Evolutionary conservation across 805 yeast genomes (phyloP).

Genomic region (Wickerhamomyces bovis): DNA sequence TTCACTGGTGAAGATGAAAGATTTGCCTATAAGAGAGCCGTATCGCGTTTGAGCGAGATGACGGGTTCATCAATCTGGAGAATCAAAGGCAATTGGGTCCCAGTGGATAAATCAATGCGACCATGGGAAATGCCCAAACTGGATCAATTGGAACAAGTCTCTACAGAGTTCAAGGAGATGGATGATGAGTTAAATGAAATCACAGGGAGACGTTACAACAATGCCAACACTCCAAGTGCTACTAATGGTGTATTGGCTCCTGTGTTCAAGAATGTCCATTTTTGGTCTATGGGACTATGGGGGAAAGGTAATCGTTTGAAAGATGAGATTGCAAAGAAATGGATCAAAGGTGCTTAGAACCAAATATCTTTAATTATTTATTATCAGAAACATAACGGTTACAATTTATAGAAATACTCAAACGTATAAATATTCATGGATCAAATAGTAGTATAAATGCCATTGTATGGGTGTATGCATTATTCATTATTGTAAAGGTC

Average conservation of each 20-base stretch:
- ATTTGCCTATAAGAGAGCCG: constrained; percentile 69
- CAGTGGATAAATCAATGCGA: constrained; percentile 43
- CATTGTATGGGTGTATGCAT: not conserved
- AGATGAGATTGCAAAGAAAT: constrained; percentile 48
- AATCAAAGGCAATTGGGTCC: constrained; percentile 43
- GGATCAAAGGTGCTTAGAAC: constrained; percentile 40
- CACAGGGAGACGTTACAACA: constrained; percentile 15
- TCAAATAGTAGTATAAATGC: too few relatives aligned
- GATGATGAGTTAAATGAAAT: constrained; percentile 21
- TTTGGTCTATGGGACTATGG: constrained; percentile 71
- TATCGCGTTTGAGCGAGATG: constrained; percentile 59
- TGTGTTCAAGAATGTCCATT: constrained; percentile 38
- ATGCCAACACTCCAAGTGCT: not conserved
- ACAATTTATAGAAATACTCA: too few relatives aligned
- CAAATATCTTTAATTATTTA: not conserved
- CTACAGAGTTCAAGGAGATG: constrained; percentile 21
- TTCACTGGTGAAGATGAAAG: constrained; percentile 76
- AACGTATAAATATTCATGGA: too few relatives aligned
- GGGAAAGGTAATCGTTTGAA: constrained; percentile 41
- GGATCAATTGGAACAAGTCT: constrained; percentile 7
- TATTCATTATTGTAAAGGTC: not conserved
- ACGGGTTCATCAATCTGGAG: constrained; percentile 50
- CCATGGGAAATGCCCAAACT: constrained; percentile 44
- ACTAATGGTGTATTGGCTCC: constrained; percentile 30
- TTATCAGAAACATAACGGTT: not conserved